Evolutionary conservation across 169 alveolate genomes (phyloP), one percentile per base, ranked within the genome.

Genomic region (Amoebophrya sp.): DNA sequence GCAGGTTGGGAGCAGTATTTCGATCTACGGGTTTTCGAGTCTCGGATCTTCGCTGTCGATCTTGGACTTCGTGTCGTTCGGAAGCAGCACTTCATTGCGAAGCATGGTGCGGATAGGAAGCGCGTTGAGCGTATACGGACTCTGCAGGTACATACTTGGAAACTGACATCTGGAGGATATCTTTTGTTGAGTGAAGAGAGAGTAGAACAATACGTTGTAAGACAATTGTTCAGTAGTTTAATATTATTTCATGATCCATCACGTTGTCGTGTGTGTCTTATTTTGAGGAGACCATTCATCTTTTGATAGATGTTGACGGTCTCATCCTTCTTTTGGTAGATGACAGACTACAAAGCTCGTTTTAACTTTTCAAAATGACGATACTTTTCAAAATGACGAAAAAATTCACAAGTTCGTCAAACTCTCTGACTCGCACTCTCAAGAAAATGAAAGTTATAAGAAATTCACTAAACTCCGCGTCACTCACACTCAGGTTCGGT

Each of bases 341-440:
- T 33, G 41, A 90, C 12, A 47, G 38, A 0, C 3, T 41, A 65
- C 93, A 47, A 10, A 26, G 78, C 41, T 41, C n/a, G 41, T 41
- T 92, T 36, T 89, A 92, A 93, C 12, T 39, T 93, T 47, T 26
- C 91, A 3, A 3, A 91, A 0, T 38, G 39, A 12, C 93, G 92
- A n/a, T 29, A n/a, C 29, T 6, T 33, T 29, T 40, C 29, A 34
- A 26, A 39, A n/a, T 89, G 38, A 89, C 83, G 36, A 90, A 93
- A 93, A 40, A 18, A 2, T 55, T 41, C 36, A 0, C 76, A 78
- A 14, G 26, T 90, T 39, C 65, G 93, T 39, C 39, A 24, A 2
- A 38, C 90, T 38, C 0, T 90, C 90, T 39, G 89, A 78, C 47
- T 29, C 34, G 40, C 47, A 54, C 90, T 38, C 26, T 0, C 41